Evolutionary conservation across 2,329 filamentous ascomycete species (phyloP).

Genomic region (Parasarocladium wereldwijsianum): DNA sequence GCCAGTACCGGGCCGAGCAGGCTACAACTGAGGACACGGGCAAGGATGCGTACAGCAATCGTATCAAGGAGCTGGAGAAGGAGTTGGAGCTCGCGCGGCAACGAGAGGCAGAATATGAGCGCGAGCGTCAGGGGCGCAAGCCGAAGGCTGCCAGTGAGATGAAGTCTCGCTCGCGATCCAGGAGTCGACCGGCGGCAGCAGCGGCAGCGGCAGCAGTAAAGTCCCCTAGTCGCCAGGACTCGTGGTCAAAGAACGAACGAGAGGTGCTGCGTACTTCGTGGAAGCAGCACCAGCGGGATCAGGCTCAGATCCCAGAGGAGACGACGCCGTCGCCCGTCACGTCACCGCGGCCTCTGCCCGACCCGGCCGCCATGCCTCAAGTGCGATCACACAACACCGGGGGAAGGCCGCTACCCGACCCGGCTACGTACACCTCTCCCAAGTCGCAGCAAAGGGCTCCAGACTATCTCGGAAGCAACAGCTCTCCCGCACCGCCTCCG

Average conservation of each 20-base stretch:
- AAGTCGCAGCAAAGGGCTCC: slow-evolving; percentile 5
- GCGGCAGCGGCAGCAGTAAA: slow-evolving; percentile 10
- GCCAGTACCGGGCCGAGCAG: slow-evolving; percentile 67
- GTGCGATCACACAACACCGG: slow-evolving; percentile 23
- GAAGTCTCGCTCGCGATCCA: slow-evolving; percentile 21
- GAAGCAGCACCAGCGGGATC: slow-evolving; percentile 25
- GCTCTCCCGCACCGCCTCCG: slow-evolving; percentile 7
- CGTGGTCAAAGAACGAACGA: slow-evolving; percentile 50
- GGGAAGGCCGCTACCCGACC: slow-evolving; percentile 39
- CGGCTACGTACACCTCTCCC: slow-evolving; percentile 18
- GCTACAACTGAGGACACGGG: slow-evolving; percentile 19
- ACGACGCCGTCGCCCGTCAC: slow-evolving; percentile 10
- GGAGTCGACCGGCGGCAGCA: slow-evolving; percentile 19
- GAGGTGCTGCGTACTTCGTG: slow-evolving; percentile 45
- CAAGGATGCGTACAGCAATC: slow-evolving; percentile 38
- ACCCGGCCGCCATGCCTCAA: slow-evolving; percentile 17
- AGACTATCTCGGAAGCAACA: background rate
- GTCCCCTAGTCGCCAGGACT: slow-evolving; percentile 35
- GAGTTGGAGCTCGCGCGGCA: slow-evolving; percentile 48
- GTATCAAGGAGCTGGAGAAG: slow-evolving; percentile 69
- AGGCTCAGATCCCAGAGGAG: slow-evolving; percentile 8
- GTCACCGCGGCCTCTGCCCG: slow-evolving; percentile 27
- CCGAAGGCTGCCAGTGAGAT: background rate
- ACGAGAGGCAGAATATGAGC: slow-evolving; percentile 48
- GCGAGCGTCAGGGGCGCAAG: slow-evolving; percentile 36